Base-by-base conservation (phyloP, 768 basidiomycete genomes). In the Lentinus tigrinus region DNA sequence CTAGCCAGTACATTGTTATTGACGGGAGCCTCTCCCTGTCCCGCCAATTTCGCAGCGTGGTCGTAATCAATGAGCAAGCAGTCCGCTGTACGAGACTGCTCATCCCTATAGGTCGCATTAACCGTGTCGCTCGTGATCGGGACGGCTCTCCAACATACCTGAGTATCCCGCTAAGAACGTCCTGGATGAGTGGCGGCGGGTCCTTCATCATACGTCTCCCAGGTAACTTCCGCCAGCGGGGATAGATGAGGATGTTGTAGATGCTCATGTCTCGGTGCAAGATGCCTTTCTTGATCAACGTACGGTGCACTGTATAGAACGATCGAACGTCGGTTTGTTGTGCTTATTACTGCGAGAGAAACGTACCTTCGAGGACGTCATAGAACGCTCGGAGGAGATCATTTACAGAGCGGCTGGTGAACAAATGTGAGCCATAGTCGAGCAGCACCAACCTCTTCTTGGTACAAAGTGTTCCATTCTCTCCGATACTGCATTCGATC, bases 241-340 rank as follows among this genome's bases (percentile, higher is more conserved):
- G 53, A n/a, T 54, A 54, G 43, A 47, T 47, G n/a, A 54, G 19
- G 8, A 46, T 24, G 27, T 53, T 43, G 39, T 42, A 19, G 9
- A 53, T 44, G 40, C 52, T 53, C 52, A 53, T 53, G 40, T 54
- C 53, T 2, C 53, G 43, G 38, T 54, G 53, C 2, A 54, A 24
- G 3, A 31, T 37, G 13, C 37, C 39, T 8, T 19, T 13, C 1
- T 14, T n/a, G 7, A 38, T 17, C 2, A 48, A 7, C 2, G 47
- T 42, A 2, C 54, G 47, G 19, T 56, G 47, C 1, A 49, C 54
- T 49, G 17, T 16, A 7, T 28, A 5, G 27, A 31, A 21, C 24
- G n/a, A 8, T 16, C 24, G 13, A 37, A 16, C 19, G 21, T 19
- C 19, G 31, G 9, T 11, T 19, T n/a, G n/a, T n/a, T n/a, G n/a